Conservation (phyloP, 257 asterid genomes). For the Echites panduratus region DNA sequence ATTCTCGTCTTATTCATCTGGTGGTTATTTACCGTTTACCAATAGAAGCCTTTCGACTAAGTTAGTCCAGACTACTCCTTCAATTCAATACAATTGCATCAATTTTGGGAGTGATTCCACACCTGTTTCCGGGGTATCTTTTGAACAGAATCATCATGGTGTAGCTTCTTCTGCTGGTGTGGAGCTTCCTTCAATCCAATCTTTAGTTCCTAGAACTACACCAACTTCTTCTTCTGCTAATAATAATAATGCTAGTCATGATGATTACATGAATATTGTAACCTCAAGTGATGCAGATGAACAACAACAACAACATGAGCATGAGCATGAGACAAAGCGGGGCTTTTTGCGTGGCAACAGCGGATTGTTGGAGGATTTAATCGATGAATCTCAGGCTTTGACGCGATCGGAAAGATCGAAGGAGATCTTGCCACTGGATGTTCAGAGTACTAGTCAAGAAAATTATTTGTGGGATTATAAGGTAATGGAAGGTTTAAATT, state of each 20-base stretch:
- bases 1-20: too few species aligned
- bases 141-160: constrained; percentile 5
- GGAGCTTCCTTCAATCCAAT: constrained; percentile 54
- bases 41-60: too few species aligned
- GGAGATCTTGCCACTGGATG: neutral
- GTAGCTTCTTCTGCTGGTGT: constrained; percentile 14
- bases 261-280: constrained; percentile 26
- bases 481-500: constrained; percentile 17
- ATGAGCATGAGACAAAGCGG: too few species aligned
- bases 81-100: constrained; percentile 22
- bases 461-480: constrained; percentile 22
- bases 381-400: constrained; percentile 37
- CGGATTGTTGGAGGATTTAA: constrained; percentile 53
- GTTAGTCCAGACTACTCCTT: too few species aligned
- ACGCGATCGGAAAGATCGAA: constrained; percentile 9
- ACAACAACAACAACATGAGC: too few species aligned
- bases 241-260: constrained; percentile 15
- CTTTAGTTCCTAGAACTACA: constrained; percentile 17
- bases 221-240: constrained; percentile 33
- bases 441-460: neutral
- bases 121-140: constrained; percentile 12
- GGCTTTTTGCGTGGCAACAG: constrained; percentile 23
- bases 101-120: constrained; percentile 11
- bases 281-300: constrained; percentile 33
- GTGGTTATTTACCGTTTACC: constrained; percentile 17